These are phyloP conservation scores for Talaromyces piceae DNA, from an alignment of 2,329 filamentous ascomycete species.

Conservation along the genomic window DNA sequence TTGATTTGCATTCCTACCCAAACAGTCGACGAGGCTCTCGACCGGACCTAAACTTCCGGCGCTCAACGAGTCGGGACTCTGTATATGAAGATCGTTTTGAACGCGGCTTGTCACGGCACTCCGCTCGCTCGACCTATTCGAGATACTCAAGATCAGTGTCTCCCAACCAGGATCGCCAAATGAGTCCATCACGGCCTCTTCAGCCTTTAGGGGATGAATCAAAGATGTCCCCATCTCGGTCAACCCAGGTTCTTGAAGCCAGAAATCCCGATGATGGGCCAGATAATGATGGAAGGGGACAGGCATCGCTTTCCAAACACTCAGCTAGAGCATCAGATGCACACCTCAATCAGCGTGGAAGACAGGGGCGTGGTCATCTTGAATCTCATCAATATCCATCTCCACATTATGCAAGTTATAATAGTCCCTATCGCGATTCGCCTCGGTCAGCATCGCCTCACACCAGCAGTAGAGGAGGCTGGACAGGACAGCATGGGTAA, in stretches of 20 bases:
- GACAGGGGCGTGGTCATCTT: slow-evolving; percentile 34
- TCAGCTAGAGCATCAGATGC: slow-evolving; percentile 26
- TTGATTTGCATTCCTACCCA: slow-evolving; percentile 19
- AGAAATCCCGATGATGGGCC: slow-evolving; percentile 20
- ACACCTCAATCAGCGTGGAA: slow-evolving; percentile 22
- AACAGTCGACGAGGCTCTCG: slow-evolving; percentile 21
- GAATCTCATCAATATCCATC: slow-evolving; percentile 48
- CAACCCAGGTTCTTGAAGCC: slow-evolving; percentile 25
- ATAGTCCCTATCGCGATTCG: slow-evolving; percentile 51
- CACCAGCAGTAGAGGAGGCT: slow-evolving; percentile 46
- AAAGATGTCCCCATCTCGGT: slow-evolving; percentile 25
- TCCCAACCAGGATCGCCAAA: slow-evolving; percentile 15
- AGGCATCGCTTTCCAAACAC: slow-evolving; percentile 28
- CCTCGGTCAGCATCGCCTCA: slow-evolving; percentile 58
- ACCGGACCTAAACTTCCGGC: slow-evolving; percentile 21
- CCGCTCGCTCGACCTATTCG: slow-evolving; percentile 24
- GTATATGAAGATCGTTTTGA: slow-evolving; percentile 21
- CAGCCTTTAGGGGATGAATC: slow-evolving; percentile 22
- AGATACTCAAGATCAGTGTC: slow-evolving; percentile 22
- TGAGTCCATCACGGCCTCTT: slow-evolving; percentile 23
- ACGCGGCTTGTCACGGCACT: slow-evolving; percentile 30
- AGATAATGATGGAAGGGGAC: slow-evolving; percentile 25
- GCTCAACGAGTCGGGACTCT: slow-evolving; percentile 22
- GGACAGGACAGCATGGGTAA: slow-evolving; percentile 48
- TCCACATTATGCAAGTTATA: slow-evolving; percentile 51